A percentile compares a stretch with the other conserved stretches of the same genome.
Conservation (phyloP, 2,329 filamentous ascomycete genomes). For the Diaporthe citriasiana region DNA sequence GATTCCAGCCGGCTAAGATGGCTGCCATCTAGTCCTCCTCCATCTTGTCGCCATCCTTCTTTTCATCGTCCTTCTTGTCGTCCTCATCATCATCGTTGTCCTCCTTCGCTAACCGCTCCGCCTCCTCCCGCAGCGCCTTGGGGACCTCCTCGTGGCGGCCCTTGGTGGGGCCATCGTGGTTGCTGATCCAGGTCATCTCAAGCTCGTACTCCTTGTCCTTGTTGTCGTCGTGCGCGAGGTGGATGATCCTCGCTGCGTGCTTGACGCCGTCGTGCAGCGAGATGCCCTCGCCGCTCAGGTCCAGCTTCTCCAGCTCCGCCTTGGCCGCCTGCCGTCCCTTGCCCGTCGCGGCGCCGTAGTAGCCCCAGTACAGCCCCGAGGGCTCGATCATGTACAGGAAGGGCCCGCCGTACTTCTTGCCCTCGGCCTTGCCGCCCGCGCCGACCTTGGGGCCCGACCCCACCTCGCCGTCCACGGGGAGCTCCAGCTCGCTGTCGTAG, state of each 20-base stretch:
- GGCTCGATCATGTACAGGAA: conserved; percentile 99
- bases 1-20: conserved; percentile 4
- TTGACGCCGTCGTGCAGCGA: conserved; percentile 91
- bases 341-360: conserved; percentile 97
- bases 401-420: conserved; percentile 86
- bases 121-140: conserved; percentile 90
- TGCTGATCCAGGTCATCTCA: conserved; percentile 99
- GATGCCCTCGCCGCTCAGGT: conserved; percentile 82
- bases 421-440: conserved; percentile 83
- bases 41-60: conserved; percentile 85
- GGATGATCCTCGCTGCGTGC: conserved; percentile 97
- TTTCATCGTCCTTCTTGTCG: conserved; percentile 75
- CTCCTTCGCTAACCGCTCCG: conserved; percentile 88
- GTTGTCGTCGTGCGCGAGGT: conserved; percentile 97
- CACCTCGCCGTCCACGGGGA: conserved; percentile 90
- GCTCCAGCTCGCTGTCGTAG: conserved; percentile 90
- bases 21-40: conserved; percentile 68
- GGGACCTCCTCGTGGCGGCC: conserved; percentile 95
- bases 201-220: conserved; percentile 99
- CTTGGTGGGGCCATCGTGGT: conserved; percentile 86
- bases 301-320: conserved; percentile 97
- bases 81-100: conserved; percentile 91
- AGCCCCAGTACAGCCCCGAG: conserved; percentile 97
- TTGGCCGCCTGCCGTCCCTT: conserved; percentile 98
- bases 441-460: conserved; percentile 84